Base-by-base conservation (phyloP, 192 early-diverging fungal species). In the Spizellomyces sp. region DNA sequence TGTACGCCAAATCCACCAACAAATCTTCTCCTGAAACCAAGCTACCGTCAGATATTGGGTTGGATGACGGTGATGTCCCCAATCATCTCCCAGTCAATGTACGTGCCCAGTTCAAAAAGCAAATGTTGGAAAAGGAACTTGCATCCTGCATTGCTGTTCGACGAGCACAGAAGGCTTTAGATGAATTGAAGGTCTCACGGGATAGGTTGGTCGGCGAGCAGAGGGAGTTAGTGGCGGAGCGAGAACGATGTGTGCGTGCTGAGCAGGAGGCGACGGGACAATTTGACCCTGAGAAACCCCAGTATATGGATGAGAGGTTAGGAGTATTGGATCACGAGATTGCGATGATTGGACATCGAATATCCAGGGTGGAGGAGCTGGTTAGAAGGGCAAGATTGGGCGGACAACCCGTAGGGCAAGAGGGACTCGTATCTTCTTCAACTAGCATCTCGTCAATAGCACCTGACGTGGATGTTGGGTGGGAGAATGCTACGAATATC, bases 231-330 rank as follows among this genome's bases (percentile, higher is more conserved):
- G 45, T 85, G 19, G 77, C 73, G 9, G 83, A 84, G 69, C 75
- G 83, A 6, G 71, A 81, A 46, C 59, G 78, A 4, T 76, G 76
- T 14, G 77, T 84, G 8, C 55, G 58, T 27, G 78, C 80, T 17
- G 74, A 80, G 22, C 70, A 75, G 21, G 76, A 75, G 46, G n/a
- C 43, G 42, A 80, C 75, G 10, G 77, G 77, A 44, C 42, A 77
- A 4, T 76, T 69, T 67, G 78, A 80, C 27, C 66, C 77, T 12
- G 62, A 76, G 8, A 54, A 69, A 42, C 76, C 76, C 10, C 80
- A 84, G 58, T 84, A 84, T 63, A 84, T 84, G 83, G 83, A 84
- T 47, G 83, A 80, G 44, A 70, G 83, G 4, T 69, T 84, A 14
- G 67, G 65, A 14, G 76, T 71, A 0, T 64, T 84, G 41, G 83